These are phyloP conservation scores for Talaromyces islandicus DNA, from an alignment of 2,329 filamentous ascomycete species.

Conservation along the genomic window DNA sequence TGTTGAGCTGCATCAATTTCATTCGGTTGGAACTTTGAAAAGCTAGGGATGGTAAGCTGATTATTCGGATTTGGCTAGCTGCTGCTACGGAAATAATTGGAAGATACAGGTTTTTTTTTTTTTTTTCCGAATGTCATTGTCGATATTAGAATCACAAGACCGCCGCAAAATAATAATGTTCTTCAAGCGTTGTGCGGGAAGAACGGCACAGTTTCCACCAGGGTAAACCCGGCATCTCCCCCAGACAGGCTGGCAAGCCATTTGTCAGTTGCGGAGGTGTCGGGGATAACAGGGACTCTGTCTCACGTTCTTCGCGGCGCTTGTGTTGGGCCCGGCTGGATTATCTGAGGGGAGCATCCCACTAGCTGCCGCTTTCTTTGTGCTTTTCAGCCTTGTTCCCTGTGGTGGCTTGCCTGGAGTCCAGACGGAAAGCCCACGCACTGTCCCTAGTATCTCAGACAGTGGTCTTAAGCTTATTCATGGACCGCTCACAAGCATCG, in stretches of 20 bases:
- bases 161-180: neutral
- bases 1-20: neutral
- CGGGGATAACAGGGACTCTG: conserved; percentile 1
- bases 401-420: neutral
- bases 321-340: neutral
- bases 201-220: neutral
- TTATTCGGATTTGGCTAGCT: neutral
- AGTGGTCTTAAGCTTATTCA: neutral
- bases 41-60: neutral
- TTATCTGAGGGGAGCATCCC: neutral
- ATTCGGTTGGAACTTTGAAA: neutral
- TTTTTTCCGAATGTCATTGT: neutral
- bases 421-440: neutral
- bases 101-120: neutral
- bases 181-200: neutral
- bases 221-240: conserved; percentile 9
- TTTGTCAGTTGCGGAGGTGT: conserved; percentile 8
- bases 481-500: neutral
- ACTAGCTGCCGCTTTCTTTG: neutral
- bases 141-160: neutral
- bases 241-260: conserved; percentile 7
- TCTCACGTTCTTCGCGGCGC: conserved; percentile 5
- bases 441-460: neutral
- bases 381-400: conserved; percentile 10
- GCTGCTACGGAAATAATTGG: neutral